Evolutionary conservation across 306 rosid species (phyloP), one percentile per base, ranked within the genome.

Genomic region (Acacia confusa): DNA sequence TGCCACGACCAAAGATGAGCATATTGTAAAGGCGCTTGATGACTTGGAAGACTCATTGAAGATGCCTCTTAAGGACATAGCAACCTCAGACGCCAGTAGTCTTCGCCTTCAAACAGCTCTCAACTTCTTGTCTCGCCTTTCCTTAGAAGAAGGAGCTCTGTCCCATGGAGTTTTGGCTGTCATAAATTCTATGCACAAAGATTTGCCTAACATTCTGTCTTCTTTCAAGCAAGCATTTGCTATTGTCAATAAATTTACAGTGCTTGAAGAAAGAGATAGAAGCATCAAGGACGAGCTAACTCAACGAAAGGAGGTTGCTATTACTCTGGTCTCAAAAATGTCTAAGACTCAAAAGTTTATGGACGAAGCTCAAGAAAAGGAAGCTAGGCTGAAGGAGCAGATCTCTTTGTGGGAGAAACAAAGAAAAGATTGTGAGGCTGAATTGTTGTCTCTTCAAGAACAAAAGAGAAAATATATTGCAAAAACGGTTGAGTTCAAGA

Each of bases 381-480:
- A 47, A 47, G 55, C 55, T 48, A 48, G 20, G 19, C 1, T 48
- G 55, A 15, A 48, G 55, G 19, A 50, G 7, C 55, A 16, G 6
- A 50, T 50, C 1, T 50, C 6, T 2, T 3, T 0, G 7, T 50
- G 16, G n/a, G 55, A 50, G 7, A 50, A 50, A 16, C 2, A 50
- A 8, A 50, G n/a, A 50, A 50, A 16, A 22, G 16, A 58, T 58
- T 58, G 30, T 10, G 32, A 58, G 16, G 16, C 30, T 9, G 11
- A 58, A 13, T 1, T 58, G 1, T 24, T 55, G 13, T 69, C 19
- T 53, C 73, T 77, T 44, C 20, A 81, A 28, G 82, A 66, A 53
- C 66, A 72, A 72, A 72, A 66, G 47, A 79, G 72, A 17, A 73
- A 78, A 25, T 85, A 68, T 38, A 14, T 38, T 47, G 65, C n/a